Percentiles rank a stretch among this genome's conserved stretches.
These are phyloP conservation scores for Pyricularia sp. DNA, from an alignment of 2,329 filamentous ascomycete genomes.

Conservation along the genomic window DNA sequence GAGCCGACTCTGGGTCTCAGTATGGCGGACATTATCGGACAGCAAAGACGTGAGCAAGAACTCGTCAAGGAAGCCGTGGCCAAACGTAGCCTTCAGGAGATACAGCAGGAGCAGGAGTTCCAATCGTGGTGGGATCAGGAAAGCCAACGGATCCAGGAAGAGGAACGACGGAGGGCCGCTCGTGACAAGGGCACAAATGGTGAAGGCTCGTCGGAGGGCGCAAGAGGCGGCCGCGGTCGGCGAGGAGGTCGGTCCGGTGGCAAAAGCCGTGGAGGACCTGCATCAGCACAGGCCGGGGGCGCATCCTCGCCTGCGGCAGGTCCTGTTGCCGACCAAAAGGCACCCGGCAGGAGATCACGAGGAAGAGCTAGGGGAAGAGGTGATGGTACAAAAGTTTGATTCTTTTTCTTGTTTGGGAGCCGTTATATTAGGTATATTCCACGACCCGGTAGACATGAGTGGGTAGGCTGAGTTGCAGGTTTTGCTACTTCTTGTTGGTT, in stretches of 20 bases:
- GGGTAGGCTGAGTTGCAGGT: background rate
- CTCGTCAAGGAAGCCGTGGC: conserved; percentile 70
- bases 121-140: conserved; percentile 95
- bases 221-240: background rate
- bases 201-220: background rate
- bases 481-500: background rate
- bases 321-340: background rate
- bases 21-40: conserved; percentile 76
- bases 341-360: background rate
- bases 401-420: background rate
- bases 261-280: background rate
- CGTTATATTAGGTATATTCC: background rate
- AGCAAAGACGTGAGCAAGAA: conserved; percentile 76
- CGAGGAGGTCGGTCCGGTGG: background rate
- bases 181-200: background rate
- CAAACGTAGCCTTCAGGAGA: conserved; percentile 83
- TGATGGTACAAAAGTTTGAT: background rate
- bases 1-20: conserved; percentile 51
- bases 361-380: background rate
- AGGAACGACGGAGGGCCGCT: conserved; percentile 30
- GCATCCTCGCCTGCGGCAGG: background rate
- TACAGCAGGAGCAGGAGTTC: conserved; percentile 93
- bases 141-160: conserved; percentile 56
- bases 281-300: background rate
- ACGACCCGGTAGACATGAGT: background rate